A percentile compares a stretch with the other conserved stretches of the same genome.
Evolutionary conservation across 352 stramenopile species (phyloP).

Genomic region (Pythium volutum): DNA sequence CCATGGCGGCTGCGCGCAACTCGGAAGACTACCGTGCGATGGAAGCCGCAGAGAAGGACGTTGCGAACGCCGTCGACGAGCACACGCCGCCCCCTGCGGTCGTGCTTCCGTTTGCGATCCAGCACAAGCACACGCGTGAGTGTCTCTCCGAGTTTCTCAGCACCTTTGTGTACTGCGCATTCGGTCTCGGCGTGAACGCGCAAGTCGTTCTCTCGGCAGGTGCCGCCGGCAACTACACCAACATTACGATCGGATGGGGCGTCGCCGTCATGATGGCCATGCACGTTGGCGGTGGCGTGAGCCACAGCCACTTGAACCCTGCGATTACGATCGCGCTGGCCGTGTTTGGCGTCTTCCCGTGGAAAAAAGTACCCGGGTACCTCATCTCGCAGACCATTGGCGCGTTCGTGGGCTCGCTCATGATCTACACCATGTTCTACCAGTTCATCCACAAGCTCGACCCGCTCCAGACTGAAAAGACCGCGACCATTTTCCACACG

Average conservation of each 20-base stretch:
- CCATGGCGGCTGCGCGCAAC: background rate
- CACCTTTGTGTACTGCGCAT: constrained; percentile 33
- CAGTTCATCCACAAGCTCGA: constrained; percentile 26
- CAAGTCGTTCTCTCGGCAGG: constrained; percentile 27
- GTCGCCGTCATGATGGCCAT: constrained; percentile 41
- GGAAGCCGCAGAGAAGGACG: background rate
- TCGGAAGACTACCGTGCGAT: background rate
- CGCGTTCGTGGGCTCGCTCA: constrained; percentile 28
- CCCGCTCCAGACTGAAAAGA: constrained; percentile 19
- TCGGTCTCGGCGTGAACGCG: constrained; percentile 30
- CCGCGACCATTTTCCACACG: constrained; percentile 30
- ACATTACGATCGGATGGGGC: constrained; percentile 38
- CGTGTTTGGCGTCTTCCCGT: constrained; percentile 26
- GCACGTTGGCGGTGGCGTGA: constrained; percentile 34
- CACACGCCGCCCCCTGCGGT: background rate
- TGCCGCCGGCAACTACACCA: constrained; percentile 18
- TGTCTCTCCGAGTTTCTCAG: constrained; percentile 40
- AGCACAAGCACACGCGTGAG: constrained; percentile 27
- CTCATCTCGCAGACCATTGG: constrained; percentile 28
- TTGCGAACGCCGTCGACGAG: background rate
- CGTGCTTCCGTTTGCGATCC: background rate
- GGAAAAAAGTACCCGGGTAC: constrained; percentile 27
- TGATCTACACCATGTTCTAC: constrained; percentile 35
- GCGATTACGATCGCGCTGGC: constrained; percentile 34
- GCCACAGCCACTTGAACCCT: constrained; percentile 40